A percentile compares a stretch with the other conserved stretches of the same genome.
phyloP scores from a whole-genome alignment of 495 filamentous ascomycete genomes.

The Penicillium lagena region DNA sequence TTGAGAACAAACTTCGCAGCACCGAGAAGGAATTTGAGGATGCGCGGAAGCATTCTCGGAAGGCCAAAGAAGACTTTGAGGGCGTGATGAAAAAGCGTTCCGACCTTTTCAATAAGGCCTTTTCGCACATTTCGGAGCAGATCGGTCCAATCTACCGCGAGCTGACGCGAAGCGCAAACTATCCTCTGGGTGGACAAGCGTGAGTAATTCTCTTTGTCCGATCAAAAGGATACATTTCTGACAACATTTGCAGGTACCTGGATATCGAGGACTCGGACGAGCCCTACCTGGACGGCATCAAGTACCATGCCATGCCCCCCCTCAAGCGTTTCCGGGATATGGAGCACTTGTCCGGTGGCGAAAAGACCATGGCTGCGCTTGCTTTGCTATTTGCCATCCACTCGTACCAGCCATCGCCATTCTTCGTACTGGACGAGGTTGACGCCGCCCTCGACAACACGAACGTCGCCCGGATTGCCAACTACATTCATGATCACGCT shows the following conservation, averaged over 20 bases:
- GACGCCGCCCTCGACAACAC: constrained; percentile 96
- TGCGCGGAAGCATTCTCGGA: constrained; percentile 63
- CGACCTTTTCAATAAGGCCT: constrained; percentile 91
- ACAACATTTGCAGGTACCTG: constrained; percentile 52
- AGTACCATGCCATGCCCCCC: constrained; percentile 97
- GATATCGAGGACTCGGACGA: constrained; percentile 88
- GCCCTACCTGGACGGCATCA: constrained; percentile 89
- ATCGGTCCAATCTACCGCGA: constrained; percentile 93
- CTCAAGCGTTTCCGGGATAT: constrained; percentile 98
- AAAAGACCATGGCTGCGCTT: constrained; percentile 98
- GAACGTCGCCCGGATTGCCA: constrained; percentile 90
- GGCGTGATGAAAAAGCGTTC: constrained; percentile 73
- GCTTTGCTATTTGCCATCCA: constrained; percentile 95
- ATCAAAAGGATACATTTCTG: not conserved
- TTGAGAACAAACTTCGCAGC: constrained; percentile 73
- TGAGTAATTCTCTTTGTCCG: constrained; percentile 19
- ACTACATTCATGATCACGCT: constrained; percentile 90
- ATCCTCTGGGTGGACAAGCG: constrained; percentile 87
- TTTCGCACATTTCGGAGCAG: constrained; percentile 89
- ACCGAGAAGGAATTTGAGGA: constrained; percentile 88
- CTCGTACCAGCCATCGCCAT: constrained; percentile 86
- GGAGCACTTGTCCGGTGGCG: constrained; percentile 94
- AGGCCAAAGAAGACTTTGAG: constrained; percentile 76
- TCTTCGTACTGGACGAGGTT: constrained; percentile 98
- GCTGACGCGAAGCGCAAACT: constrained; percentile 75